Percentiles rank a stretch among this genome's conserved stretches.
Conservation (phyloP, 2,329 filamentous ascomycete species). For the Didymella pinodella region DNA sequence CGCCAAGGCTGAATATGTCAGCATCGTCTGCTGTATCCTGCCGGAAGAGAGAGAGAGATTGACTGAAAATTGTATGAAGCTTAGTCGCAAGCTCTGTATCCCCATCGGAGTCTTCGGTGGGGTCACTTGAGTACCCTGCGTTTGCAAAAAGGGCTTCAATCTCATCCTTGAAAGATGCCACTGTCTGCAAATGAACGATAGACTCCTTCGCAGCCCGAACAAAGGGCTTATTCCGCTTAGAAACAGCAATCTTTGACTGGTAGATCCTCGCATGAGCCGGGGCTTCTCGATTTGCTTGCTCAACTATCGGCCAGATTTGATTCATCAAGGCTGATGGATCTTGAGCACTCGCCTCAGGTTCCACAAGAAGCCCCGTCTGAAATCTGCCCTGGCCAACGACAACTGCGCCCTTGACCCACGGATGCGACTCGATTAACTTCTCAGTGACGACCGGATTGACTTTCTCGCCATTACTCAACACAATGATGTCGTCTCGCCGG, state of each 20-base stretch:
- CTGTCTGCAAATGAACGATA: slow-evolving; percentile 32
- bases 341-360: slow-evolving; percentile 18
- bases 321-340: slow-evolving; percentile 23
- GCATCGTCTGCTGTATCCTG: slow-evolving; percentile 3
- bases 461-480: slow-evolving; percentile 45
- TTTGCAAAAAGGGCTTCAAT: slow-evolving; percentile 33
- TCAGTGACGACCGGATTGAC: slow-evolving; percentile 36
- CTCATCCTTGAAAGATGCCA: slow-evolving; percentile 32
- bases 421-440: slow-evolving; percentile 22
- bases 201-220: slow-evolving; percentile 38
- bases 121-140: slow-evolving; percentile 8
- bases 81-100: not conserved
- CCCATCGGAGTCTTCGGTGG: not conserved
- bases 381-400: slow-evolving; percentile 32
- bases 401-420: slow-evolving; percentile 25
- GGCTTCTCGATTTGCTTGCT: slow-evolving; percentile 29
- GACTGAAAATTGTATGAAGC: slow-evolving; percentile 1
- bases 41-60: not conserved
- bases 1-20: slow-evolving; percentile 28
- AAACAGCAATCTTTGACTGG: slow-evolving; percentile 24
- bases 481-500: slow-evolving; percentile 46
- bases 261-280: slow-evolving; percentile 38
- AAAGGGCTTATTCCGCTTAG: slow-evolving; percentile 22
- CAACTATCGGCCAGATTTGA: slow-evolving; percentile 35
- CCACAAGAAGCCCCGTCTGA: slow-evolving; percentile 33